Evolutionary conservation across 345 rosid genomes (phyloP).

Genomic region (Euphorbia tirucalli): DNA sequence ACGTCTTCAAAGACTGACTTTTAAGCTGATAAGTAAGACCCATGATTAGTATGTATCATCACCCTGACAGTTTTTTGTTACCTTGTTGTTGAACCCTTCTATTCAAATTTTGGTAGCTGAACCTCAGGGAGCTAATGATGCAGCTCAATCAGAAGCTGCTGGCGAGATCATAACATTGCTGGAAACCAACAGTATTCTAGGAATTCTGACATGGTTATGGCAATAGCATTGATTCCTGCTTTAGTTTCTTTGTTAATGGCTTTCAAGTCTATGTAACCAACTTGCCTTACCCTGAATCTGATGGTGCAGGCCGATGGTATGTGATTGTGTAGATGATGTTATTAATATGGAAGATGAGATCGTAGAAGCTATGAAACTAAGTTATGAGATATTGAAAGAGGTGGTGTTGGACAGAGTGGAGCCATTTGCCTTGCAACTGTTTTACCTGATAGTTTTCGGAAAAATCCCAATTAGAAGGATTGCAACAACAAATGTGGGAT

Average conservation of each 20-base stretch:
- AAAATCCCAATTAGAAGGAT: conserved; percentile 51
- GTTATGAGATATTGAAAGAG: conserved; percentile 77
- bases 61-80: no score
- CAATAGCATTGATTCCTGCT: conserved; percentile 4
- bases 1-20: no score
- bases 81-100: no score
- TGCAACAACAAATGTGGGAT: no score
- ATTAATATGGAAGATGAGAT: conserved; percentile 74
- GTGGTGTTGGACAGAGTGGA: conserved; percentile 90
- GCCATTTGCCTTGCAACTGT: conserved; percentile 93
- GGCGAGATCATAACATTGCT: conserved; percentile 63
- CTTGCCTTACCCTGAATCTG: conserved; percentile 6
- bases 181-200: conserved; percentile 62
- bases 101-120: conserved; percentile 80
- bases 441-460: conserved; percentile 55
- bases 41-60: no score
- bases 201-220: conserved; percentile 73
- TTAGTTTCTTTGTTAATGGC: neutral
- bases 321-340: conserved; percentile 75
- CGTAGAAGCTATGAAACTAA: conserved; percentile 77
- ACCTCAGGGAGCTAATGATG: no score
- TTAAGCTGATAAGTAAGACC: no score
- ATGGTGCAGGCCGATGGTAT: conserved; percentile 70
- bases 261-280: neutral
- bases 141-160: conserved; percentile 79